Evolutionary conservation across 371 early-diverging fungal species (phyloP).

Genomic region (Mortierella sp.): DNA sequence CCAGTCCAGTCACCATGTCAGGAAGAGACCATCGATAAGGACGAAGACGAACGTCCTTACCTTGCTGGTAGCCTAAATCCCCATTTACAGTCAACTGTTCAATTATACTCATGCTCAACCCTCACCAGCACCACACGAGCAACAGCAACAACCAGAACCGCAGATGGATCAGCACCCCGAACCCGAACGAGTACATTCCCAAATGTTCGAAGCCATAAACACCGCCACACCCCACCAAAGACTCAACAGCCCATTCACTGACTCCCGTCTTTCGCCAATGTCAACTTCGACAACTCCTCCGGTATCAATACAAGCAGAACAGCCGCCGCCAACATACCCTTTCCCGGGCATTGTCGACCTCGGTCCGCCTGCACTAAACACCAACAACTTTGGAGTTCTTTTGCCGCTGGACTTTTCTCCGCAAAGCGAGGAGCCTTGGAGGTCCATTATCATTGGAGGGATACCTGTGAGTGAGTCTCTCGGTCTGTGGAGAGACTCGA

Average conservation of each 20-base stretch:
- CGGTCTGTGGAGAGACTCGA: neutral
- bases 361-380: conserved; percentile 11
- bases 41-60: neutral
- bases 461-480: conserved; percentile 8
- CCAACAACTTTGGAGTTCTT: conserved; percentile 16
- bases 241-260: neutral
- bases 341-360: conserved; percentile 16
- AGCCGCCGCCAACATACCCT: conserved; percentile 7
- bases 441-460: neutral
- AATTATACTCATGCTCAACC: neutral
- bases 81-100: neutral
- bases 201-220: too few relatives aligned
- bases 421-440: neutral
- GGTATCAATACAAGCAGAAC: neutral
- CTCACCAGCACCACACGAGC: neutral
- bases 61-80: neutral
- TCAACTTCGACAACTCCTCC: neutral
- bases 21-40: neutral
- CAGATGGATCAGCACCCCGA: neutral
- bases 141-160: neutral
- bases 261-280: neutral
- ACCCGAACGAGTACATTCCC: neutral
- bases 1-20: neutral
- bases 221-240: neutral
- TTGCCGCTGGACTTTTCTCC: conserved; percentile 17